A percentile compares a stretch with the other conserved stretches of the same genome.
Conservation (phyloP, 1,139 yeast genomes). For the Blastobotrys ciferrii region DNA sequence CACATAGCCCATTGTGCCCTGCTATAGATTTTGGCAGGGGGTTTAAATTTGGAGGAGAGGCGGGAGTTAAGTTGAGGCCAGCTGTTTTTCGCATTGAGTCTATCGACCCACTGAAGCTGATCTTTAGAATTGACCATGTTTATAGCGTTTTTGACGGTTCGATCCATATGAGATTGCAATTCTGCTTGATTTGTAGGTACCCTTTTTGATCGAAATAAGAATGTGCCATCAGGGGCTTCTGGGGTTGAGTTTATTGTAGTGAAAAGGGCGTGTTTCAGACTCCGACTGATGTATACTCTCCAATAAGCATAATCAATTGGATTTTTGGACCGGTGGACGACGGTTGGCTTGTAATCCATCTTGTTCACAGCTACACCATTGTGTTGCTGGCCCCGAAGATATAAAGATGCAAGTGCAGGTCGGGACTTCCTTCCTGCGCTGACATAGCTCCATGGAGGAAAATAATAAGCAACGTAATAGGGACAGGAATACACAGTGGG, state of each 20-base stretch:
- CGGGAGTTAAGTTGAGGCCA: not conserved
- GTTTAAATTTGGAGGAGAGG: not conserved
- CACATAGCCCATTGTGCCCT: not conserved
- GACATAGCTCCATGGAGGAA: slow-evolving; percentile 47
- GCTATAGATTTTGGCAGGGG: not conserved
- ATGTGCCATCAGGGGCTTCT: slow-evolving; percentile 48
- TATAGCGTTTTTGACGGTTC: slow-evolving; percentile 37
- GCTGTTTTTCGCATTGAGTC: slow-evolving; percentile 32
- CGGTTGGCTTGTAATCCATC: slow-evolving; percentile 16
- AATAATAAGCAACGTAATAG: slow-evolving; percentile 33
- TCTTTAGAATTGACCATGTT: slow-evolving; percentile 34
- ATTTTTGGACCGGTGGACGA: slow-evolving; percentile 29
- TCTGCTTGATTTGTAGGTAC: slow-evolving; percentile 40
- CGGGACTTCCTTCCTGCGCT: slow-evolving; percentile 49
- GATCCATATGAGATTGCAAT: slow-evolving; percentile 33
- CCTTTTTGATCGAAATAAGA: slow-evolving; percentile 39
- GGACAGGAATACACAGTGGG: slow-evolving; percentile 21
- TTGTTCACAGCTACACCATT: slow-evolving; percentile 28
- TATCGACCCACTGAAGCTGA: slow-evolving; percentile 32
- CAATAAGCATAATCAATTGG: slow-evolving; percentile 44
- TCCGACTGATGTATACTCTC: slow-evolving; percentile 43
- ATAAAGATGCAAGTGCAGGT: slow-evolving; percentile 43
- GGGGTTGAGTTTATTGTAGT: slow-evolving; percentile 29
- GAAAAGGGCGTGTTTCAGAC: slow-evolving; percentile 39
- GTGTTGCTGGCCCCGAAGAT: slow-evolving; percentile 25